Evolutionary conservation across 768 basidiomycete genomes (phyloP).

Genomic region (Agrocybe pediades): DNA sequence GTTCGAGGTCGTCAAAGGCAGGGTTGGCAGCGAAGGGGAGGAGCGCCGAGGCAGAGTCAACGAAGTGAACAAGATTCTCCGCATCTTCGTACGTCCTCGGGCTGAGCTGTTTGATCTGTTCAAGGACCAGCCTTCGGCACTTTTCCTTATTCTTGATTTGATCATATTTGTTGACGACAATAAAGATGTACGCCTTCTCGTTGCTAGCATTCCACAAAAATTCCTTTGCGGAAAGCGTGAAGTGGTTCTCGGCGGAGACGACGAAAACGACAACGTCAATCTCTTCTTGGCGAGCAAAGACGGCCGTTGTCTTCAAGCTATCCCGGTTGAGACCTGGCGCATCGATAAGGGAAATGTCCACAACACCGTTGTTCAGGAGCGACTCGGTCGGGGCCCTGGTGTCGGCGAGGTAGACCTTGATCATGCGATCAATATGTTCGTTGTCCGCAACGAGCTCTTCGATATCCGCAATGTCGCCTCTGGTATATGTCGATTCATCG

Average conservation of each 20-base stretch:
- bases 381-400: constrained; percentile 77
- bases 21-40: constrained; percentile 65
- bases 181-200: constrained; percentile 97
- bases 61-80: constrained; percentile 95
- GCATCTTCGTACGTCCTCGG: constrained; percentile 92
- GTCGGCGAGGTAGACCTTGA: constrained; percentile 91
- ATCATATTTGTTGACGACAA: constrained; percentile 98
- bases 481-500: constrained; percentile 78
- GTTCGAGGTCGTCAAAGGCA: constrained; percentile 87
- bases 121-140: constrained; percentile 84
- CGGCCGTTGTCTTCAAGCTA: constrained; percentile 89
- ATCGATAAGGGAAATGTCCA: constrained; percentile 97
- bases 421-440: constrained; percentile 67
- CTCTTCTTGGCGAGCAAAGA: constrained; percentile 95
- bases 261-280: constrained; percentile 99
- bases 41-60: constrained; percentile 83
- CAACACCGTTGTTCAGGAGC: constrained; percentile 91
- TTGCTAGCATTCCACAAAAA: constrained; percentile 92
- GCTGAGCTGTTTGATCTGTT: constrained; percentile 91
- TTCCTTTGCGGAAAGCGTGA: constrained; percentile 93
- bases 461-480: constrained; percentile 65
- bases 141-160: constrained; percentile 95
- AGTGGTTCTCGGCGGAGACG: constrained; percentile 97
- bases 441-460: constrained; percentile 79
- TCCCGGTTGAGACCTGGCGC: constrained; percentile 98